These are phyloP conservation scores for Dioszegia crocea DNA, from an alignment of 768 basidiomycete species.

Conservation along the genomic window DNA sequence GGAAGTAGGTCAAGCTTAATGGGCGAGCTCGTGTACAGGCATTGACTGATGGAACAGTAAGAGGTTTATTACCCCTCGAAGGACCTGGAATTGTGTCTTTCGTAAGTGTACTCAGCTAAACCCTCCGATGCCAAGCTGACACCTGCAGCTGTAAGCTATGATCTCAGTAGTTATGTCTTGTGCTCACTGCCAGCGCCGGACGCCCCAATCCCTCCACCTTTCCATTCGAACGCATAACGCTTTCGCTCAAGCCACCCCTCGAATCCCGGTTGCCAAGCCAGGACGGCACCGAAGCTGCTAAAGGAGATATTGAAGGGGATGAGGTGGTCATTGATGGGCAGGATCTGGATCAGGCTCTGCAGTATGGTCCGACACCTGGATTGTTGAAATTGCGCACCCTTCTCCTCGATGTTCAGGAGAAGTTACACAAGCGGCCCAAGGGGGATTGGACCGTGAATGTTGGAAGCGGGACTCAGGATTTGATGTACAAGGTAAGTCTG, in stretches of 20 bases:
- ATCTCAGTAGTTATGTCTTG: background rate
- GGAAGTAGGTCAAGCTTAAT: constrained; percentile 6
- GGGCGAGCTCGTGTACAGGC: background rate
- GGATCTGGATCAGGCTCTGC: constrained; percentile 65
- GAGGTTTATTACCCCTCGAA: constrained; percentile 73
- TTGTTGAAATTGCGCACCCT: constrained; percentile 55
- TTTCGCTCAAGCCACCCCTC: constrained; percentile 50
- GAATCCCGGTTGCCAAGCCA: constrained; percentile 54
- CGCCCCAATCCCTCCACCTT: constrained; percentile 89
- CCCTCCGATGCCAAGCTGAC: background rate
- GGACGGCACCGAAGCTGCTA: constrained; percentile 49
- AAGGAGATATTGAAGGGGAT: constrained; percentile 45
- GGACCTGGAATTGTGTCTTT: constrained; percentile 59
- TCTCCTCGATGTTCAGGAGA: constrained; percentile 62
- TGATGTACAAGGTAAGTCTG: constrained; percentile 69
- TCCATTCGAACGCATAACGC: constrained; percentile 77
- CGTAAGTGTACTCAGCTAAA: constrained; percentile 54
- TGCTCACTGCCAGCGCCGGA: constrained; percentile 57
- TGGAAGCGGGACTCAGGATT: constrained; percentile 81
- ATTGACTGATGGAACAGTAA: constrained; percentile 50
- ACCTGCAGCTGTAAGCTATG: constrained; percentile 49
- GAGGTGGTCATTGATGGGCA: constrained; percentile 58
- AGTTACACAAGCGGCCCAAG: constrained; percentile 59
- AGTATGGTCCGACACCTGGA: constrained; percentile 73
- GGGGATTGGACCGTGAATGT: constrained; percentile 72